Conservation (phyloP, 1,139 yeast species). For the Kurtzmaniella natalensis region DNA sequence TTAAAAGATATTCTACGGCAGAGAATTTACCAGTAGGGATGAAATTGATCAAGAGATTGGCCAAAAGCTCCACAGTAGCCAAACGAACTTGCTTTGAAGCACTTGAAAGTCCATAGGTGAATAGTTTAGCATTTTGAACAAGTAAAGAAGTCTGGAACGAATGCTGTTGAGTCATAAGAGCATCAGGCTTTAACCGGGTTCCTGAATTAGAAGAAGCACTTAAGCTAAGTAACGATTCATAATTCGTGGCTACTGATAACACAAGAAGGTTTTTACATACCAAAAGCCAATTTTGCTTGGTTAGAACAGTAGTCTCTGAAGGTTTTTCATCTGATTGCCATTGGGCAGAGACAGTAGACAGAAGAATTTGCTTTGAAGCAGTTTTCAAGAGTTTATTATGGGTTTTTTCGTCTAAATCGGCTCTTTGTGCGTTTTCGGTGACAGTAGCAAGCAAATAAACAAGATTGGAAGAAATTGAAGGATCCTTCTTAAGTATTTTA, state of each 20-base stretch:
- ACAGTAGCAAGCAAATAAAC: constrained; percentile 31
- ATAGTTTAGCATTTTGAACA: constrained; percentile 26
- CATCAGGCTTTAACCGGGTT: constrained; percentile 41
- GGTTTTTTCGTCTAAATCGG: constrained; percentile 40
- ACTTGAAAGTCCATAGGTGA: constrained; percentile 29
- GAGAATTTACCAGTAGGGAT: constrained; percentile 39
- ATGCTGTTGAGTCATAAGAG: constrained; percentile 39
- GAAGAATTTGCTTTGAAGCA: constrained; percentile 23
- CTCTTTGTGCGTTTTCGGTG: constrained; percentile 33
- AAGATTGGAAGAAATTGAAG: constrained; percentile 24
- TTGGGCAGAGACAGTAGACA: constrained; percentile 1
- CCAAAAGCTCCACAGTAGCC: constrained; percentile 34
- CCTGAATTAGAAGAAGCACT: constrained; percentile 37
- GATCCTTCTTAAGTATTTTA: constrained; percentile 35
- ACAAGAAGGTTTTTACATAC: constrained; percentile 31
- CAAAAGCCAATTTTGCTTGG: constrained; percentile 32
- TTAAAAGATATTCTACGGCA: constrained; percentile 29
- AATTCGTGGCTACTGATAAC: constrained; percentile 32
- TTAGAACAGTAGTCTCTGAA: constrained; percentile 15
- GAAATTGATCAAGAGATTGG: constrained; percentile 32
- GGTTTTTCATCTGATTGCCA: constrained; percentile 4
- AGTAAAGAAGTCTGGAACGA: constrained; percentile 31
- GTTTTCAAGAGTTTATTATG: constrained; percentile 35
- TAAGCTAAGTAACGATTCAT: constrained; percentile 32
- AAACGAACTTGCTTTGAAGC: constrained; percentile 33